These are phyloP conservation scores for Pyrenophora teres DNA, from an alignment of 2,329 filamentous ascomycete species.

Conservation along the genomic window DNA sequence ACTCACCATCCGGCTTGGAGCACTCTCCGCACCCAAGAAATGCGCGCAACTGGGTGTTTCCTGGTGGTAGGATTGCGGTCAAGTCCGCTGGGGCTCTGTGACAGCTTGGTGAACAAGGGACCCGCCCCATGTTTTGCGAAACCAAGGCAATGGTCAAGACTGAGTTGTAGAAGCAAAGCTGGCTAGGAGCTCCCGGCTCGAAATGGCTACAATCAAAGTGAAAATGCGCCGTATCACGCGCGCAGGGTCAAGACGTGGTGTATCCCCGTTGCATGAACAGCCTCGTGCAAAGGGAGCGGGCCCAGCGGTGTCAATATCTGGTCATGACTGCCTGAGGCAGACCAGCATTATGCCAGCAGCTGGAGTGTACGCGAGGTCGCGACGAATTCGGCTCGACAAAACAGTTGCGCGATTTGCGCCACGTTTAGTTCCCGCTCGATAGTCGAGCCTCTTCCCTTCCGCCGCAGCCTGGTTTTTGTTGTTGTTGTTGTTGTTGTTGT, in stretches of 20 bases:
- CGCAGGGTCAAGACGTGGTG: constrained; percentile 4
- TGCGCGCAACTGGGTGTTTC: constrained; percentile 2
- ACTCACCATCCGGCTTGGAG: constrained; percentile 1
- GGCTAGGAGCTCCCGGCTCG: not conserved
- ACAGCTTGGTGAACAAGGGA: not conserved
- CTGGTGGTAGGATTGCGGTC: constrained; percentile 1
- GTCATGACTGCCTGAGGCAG: constrained; percentile 8
- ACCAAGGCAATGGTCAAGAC: not conserved
- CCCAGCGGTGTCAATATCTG: constrained; percentile 5
- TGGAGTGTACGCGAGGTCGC: constrained; percentile 9
- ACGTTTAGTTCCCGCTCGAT: constrained; percentile 12
- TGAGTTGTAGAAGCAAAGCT: not conserved
- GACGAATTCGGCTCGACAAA: constrained; percentile 6
- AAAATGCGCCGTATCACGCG: not conserved
- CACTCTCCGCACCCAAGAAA: constrained; percentile 1
- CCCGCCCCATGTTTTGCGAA: not conserved
- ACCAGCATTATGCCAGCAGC: constrained; percentile 22
- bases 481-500: too few relatives aligned
- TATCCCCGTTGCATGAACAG: constrained; percentile 1
- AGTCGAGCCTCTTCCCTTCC: constrained; percentile 9
- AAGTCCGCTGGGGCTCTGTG: not conserved
- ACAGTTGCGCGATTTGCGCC: constrained; percentile 17
- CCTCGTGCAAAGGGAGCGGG: constrained; percentile 4
- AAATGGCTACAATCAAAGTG: too few relatives aligned
- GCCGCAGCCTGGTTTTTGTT: too few relatives aligned